Evolutionary conservation across 1,284 basidiomycete species (phyloP).

Genomic region (Ceratobasidium sp.): DNA sequence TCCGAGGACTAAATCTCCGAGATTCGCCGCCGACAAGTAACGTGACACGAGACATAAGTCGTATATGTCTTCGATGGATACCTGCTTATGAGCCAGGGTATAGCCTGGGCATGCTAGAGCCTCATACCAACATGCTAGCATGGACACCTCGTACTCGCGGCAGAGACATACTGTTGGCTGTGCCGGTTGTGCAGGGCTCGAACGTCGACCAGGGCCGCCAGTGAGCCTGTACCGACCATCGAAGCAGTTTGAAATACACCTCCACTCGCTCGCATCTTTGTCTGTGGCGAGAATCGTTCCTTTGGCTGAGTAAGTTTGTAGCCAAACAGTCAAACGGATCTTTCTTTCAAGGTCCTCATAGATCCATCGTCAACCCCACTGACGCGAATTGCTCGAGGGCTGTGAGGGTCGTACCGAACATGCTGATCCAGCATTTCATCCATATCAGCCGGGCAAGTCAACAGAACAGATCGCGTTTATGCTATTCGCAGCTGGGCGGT

Average conservation of each 20-base stretch:
- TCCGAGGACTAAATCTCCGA: conserved; percentile 33
- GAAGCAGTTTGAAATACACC: not conserved
- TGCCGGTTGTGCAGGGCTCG: not conserved
- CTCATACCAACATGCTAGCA: too few relatives aligned
- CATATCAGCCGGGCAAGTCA: not conserved
- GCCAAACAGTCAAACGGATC: not conserved
- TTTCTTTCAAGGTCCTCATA: too few relatives aligned
- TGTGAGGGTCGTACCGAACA: not conserved
- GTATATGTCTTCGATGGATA: conserved; percentile 36
- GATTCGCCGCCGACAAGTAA: conserved; percentile 28
- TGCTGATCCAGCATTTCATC: not conserved
- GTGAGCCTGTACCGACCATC: not conserved
- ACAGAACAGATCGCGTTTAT: not conserved
- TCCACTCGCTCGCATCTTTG: not conserved
- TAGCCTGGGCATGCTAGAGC: conserved; percentile 31
- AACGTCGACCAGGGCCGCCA: not conserved
- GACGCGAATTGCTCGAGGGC: too few relatives aligned
- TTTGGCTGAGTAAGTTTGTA: not conserved
- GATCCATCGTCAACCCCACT: too few relatives aligned
- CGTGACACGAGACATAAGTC: conserved; percentile 19
- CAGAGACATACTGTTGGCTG: not conserved
- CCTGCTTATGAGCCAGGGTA: conserved; percentile 6
- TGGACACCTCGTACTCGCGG: not conserved
- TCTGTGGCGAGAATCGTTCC: not conserved
- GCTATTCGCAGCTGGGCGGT: not conserved